Evolutionary conservation across 306 rosid genomes (phyloP).

Genomic region (Pterocarpus santalinus): DNA sequence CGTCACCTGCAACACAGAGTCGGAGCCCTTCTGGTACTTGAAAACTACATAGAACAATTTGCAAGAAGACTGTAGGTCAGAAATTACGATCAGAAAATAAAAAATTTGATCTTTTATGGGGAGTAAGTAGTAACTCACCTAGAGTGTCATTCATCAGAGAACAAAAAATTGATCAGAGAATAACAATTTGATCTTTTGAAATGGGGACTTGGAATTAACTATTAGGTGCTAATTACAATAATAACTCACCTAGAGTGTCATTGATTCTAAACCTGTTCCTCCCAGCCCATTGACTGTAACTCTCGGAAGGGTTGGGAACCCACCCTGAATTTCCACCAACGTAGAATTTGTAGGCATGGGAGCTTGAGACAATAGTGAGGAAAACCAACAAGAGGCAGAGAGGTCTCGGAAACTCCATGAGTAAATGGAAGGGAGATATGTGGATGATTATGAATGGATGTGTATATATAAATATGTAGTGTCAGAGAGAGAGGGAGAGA

Average conservation of each 20-base stretch:
- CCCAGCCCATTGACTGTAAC: constrained; percentile 68
- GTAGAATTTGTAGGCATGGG: constrained; percentile 54
- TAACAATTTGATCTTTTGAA: neutral
- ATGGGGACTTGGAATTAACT: neutral
- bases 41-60: constrained; percentile 56
- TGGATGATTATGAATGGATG: neutral
- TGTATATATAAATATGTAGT: neutral
- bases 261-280: constrained; percentile 73
- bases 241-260: constrained; percentile 67
- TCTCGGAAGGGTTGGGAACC: constrained; percentile 72
- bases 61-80: neutral
- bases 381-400: constrained; percentile 37
- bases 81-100: neutral
- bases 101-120: neutral
- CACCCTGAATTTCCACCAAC: constrained; percentile 83
- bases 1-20: constrained; percentile 80
- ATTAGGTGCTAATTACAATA: neutral
- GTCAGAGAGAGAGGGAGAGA: neutral
- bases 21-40: constrained; percentile 74
- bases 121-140: too few relatives aligned
- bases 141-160: neutral
- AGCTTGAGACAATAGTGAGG: constrained; percentile 42
- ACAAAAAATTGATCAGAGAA: neutral
- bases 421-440: neutral
- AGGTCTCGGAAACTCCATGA: constrained; percentile 48